These are phyloP conservation scores for Boletus pseudo-olivaceus DNA, from an alignment of 768 basidiomycete genomes.

Conservation along the genomic window DNA sequence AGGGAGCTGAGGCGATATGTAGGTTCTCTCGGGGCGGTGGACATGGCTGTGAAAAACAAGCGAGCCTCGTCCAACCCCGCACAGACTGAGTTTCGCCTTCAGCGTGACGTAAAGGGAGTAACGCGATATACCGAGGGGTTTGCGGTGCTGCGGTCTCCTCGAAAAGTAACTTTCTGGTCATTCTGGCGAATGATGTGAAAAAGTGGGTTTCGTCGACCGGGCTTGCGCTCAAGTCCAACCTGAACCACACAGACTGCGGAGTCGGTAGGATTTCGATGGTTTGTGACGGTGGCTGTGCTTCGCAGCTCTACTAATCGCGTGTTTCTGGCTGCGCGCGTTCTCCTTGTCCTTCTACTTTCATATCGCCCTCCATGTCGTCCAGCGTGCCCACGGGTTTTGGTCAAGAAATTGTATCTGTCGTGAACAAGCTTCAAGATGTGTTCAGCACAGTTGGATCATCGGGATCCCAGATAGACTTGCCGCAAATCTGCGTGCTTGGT, in stretches of 20 bases:
- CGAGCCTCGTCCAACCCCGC: background rate
- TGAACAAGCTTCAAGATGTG: constrained; percentile 92
- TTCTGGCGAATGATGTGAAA: background rate
- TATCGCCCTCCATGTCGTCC: constrained; percentile 14
- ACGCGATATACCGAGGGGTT: background rate
- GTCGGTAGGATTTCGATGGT: background rate
- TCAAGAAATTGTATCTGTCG: constrained; percentile 71
- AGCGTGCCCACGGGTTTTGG: constrained; percentile 62
- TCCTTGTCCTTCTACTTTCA: constrained; percentile 18
- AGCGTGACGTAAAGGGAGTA: constrained; percentile 8
- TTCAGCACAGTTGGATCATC: constrained; percentile 80
- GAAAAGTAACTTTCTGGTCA: background rate
- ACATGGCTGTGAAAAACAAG: constrained; percentile 5
- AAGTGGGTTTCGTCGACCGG: background rate
- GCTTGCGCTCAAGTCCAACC: background rate
- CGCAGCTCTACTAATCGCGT: constrained; percentile 18
- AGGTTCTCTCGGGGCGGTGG: background rate
- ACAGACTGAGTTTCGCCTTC: background rate
- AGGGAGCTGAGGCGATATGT: background rate
- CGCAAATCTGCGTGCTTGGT: constrained; percentile 88
- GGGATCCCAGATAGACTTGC: constrained; percentile 79
- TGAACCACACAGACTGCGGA: background rate
- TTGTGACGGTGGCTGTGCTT: constrained; percentile 27
- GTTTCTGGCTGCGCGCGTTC: constrained; percentile 12
- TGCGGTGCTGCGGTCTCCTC: background rate